Evolutionary conservation across 441 rosid genomes (phyloP), one percentile per base, ranked within the genome.

Genomic region (Arabidopsis hybrid): DNA sequence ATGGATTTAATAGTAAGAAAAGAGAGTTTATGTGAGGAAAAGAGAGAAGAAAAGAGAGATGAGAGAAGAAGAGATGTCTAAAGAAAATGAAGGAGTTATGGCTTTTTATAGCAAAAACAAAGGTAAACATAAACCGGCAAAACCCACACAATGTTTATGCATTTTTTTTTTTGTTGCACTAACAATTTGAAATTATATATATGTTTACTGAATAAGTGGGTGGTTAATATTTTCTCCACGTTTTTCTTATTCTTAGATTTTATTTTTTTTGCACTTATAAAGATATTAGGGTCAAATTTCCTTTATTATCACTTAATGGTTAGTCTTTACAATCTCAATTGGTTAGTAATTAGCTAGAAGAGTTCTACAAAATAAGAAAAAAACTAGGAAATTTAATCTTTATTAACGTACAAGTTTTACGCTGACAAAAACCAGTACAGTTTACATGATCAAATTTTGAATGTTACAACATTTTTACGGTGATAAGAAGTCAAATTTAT

Each of bases 101-200:
- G 56, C 80, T 71, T 76, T 76, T 64, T 76, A 76, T 76, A 76
- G 80, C 72, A 71, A 71, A 65, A 73, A 64, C 58, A 57, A 64
- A 70, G 67, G 56, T 76, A 38, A 69, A 17, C 18, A 46, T 64
- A 76, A 16, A 49, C 71, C 51, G 61, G 57, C 42, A 52, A 52
- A 55, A 45, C 70, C 52, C 69, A 68, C 69, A 64, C 69, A 64
- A 56, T 64, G 34, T 76, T 70, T 49, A 9, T 65, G 61, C 43
- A 9, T 56, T 69, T 39, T 69, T 0, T 0, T 13, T 32, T 43
- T 46, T 69, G 43, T 75, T 55, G 45, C 67, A 58, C 50, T 76
- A 65, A 35, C 63, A n/a, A 39, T 40, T 65, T 21, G 55, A 62
- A 69, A 13, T 26, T 53, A 26, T 53, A 26, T 29, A 68, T 60